Base-by-base conservation (phyloP, 2,329 filamentous ascomycete genomes). In the Mollisiaceae sp. region DNA sequence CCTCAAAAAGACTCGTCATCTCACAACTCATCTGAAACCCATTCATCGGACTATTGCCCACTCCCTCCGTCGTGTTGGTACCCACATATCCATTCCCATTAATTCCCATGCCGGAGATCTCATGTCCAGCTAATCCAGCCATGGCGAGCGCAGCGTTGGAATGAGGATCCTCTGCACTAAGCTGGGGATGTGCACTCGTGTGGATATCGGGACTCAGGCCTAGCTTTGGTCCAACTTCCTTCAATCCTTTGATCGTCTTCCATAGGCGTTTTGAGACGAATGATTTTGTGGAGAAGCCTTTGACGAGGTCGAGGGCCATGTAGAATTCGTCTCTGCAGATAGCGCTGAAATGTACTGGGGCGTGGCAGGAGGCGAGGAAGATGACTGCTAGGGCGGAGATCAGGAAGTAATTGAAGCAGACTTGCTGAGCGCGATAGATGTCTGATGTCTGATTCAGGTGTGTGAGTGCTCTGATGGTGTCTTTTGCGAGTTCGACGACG, bases 351-450 rank as follows among this genome's bases (percentile, higher is more conserved):
- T 88, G 84, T 0, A 90, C 84, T 0, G 91, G 91, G 0, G 90
- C 89, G 73, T 94, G 91, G 2, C 89, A 90, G 0, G 90, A 90
- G 1, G 91, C 91, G 0, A 94, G 83, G 74, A 94, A 93, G 14
- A 94, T 81, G 2, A 92, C 90, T 0, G 90, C 89, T 22, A 94
- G 86, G 1, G 90, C 89, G 0, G 89, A 91, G 1, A 90, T 88
- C 22, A 94, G 82, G 72, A 94, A 94, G 71, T 93, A 91, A 76
- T 94, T 91, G 79, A 93, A 93, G 75, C 92, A 91, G 8, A 90
- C 86, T 77, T 93, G 91, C 60, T 91, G 86, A 39, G 83, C 85
- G 41, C 86, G 83, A 76, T 94, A 93, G 2, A 93, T 83, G 65
- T 91, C 88, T 0, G 88, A 88, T 0, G 88, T 91, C 74, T 85